Evolutionary conservation across 306 rosid genomes (phyloP).

Genomic region (Cicer cuneatum): DNA sequence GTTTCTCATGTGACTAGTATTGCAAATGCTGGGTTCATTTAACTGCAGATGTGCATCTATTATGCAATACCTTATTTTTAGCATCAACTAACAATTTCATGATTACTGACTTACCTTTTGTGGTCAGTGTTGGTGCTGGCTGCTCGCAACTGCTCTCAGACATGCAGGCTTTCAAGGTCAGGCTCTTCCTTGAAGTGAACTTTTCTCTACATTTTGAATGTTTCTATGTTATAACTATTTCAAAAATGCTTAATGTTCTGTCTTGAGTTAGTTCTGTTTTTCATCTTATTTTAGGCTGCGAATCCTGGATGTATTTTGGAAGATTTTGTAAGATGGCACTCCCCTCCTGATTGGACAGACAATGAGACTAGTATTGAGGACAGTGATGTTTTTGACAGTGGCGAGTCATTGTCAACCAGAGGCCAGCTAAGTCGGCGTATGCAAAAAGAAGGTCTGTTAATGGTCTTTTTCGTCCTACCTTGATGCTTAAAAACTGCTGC

Average conservation of each 20-base stretch:
- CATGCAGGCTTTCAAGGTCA: slow-evolving; percentile 99
- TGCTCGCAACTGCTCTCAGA: slow-evolving; percentile 99
- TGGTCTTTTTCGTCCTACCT: slow-evolving; percentile 37
- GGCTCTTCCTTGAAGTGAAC: slow-evolving; percentile 43
- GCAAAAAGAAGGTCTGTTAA: slow-evolving; percentile 86
- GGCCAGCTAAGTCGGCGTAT: slow-evolving; percentile 93
- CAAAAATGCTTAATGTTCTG: slow-evolving; percentile 38
- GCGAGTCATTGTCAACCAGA: slow-evolving; percentile 56
- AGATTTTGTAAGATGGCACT: slow-evolving; percentile 99
- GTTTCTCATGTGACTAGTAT: slow-evolving; percentile 30
- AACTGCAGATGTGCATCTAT: slow-evolving; percentile 22
- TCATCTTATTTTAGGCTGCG: slow-evolving; percentile 72
- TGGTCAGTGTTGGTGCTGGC: slow-evolving; percentile 97
- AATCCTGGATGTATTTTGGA: slow-evolving; percentile 99
- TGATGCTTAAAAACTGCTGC: slow-evolving; percentile 43
- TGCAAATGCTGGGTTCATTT: slow-evolving; percentile 39
- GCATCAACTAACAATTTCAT: slow-evolving; percentile 42
- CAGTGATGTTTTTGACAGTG: slow-evolving; percentile 55
- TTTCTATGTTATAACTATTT: slow-evolving; percentile 26
- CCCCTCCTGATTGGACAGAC: slow-evolving; percentile 99
- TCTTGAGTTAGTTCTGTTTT: slow-evolving; percentile 41
- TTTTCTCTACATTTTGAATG: slow-evolving; percentile 40
- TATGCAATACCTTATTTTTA: slow-evolving; percentile 7
- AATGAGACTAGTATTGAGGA: slow-evolving; percentile 60
- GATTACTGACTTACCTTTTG: slow-evolving; percentile 52